Conservation (phyloP, 345 rosid genomes). For the Eucalyptus pumila region DNA sequence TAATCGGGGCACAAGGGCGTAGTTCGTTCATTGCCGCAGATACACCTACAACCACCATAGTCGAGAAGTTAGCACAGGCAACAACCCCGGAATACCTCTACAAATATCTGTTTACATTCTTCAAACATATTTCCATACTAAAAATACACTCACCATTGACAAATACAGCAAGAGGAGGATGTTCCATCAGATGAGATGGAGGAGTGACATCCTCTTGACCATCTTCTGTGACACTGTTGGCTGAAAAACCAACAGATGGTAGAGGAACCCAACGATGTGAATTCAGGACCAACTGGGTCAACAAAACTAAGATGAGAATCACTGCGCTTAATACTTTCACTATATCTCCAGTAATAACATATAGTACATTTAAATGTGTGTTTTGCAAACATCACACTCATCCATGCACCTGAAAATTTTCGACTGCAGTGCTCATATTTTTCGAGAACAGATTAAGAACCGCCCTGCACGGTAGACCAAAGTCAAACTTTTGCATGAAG, state of each 20-base stretch:
- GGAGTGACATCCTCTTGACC: slow-evolving; percentile 87
- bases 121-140: neutral
- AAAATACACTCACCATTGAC: slow-evolving; percentile 47
- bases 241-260: slow-evolving; percentile 79
- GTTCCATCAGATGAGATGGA: slow-evolving; percentile 92
- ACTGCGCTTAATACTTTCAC: neutral
- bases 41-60: slow-evolving; percentile 38
- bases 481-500: neutral
- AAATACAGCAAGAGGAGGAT: slow-evolving; percentile 97
- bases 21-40: slow-evolving; percentile 91
- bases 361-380: neutral
- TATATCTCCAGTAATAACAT: neutral
- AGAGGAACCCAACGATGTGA: slow-evolving; percentile 97
- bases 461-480: slow-evolving; percentile 42
- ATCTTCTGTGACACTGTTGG: slow-evolving; percentile 46
- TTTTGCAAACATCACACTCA: neutral
- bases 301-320: neutral
- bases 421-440: slow-evolving; percentile 74
- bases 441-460: slow-evolving; percentile 83
- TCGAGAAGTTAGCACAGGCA: neutral
- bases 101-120: neutral
- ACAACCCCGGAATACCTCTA: neutral
- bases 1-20: slow-evolving; percentile 85
- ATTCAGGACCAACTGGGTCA: slow-evolving; percentile 85
- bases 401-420: slow-evolving; percentile 68